phyloP scores from a whole-genome alignment of 1,139 yeast species.

The Tardiomyces blankii region DNA sequence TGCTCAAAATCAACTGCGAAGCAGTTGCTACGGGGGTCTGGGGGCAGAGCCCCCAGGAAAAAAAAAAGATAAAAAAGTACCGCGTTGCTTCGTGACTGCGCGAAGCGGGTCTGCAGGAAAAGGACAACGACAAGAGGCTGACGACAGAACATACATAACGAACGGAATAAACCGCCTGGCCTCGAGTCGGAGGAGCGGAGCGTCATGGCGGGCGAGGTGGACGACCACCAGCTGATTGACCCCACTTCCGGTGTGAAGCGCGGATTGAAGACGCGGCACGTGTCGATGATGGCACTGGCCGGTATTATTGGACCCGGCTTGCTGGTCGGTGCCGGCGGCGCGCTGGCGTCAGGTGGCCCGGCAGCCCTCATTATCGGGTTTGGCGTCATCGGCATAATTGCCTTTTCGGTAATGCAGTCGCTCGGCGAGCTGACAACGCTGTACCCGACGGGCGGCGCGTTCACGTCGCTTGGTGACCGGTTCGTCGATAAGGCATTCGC shows the following conservation, averaged over 20 bases:
- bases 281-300: slow-evolving; percentile 51
- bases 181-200: not conserved
- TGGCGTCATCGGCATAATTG: slow-evolving; percentile 45
- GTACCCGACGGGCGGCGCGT: slow-evolving; percentile 53
- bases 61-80: too few species aligned
- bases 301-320: slow-evolving; percentile 65
- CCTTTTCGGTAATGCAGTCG: slow-evolving; percentile 47
- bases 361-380: slow-evolving; percentile 49
- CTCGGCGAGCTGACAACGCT: slow-evolving; percentile 58
- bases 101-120: too few species aligned
- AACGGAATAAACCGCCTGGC: not conserved
- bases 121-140: too few species aligned
- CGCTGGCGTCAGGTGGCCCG: slow-evolving; percentile 55
- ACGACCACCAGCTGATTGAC: slow-evolving; percentile 13
- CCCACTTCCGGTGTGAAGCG: slow-evolving; percentile 34
- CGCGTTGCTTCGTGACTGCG: too few species aligned
- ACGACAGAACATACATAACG: too few species aligned
- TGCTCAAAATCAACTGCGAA: too few species aligned
- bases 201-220: not conserved
- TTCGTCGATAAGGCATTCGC: slow-evolving; percentile 50
- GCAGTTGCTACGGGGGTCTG: too few species aligned
- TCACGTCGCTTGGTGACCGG: slow-evolving; percentile 46
- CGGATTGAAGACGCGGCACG: slow-evolving; percentile 39
- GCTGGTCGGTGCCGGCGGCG: slow-evolving; percentile 50
- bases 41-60: too few species aligned